These are phyloP conservation scores for Chrysoporthe puriensis DNA, from an alignment of 2,329 filamentous ascomycete genomes.

Conservation along the genomic window DNA sequence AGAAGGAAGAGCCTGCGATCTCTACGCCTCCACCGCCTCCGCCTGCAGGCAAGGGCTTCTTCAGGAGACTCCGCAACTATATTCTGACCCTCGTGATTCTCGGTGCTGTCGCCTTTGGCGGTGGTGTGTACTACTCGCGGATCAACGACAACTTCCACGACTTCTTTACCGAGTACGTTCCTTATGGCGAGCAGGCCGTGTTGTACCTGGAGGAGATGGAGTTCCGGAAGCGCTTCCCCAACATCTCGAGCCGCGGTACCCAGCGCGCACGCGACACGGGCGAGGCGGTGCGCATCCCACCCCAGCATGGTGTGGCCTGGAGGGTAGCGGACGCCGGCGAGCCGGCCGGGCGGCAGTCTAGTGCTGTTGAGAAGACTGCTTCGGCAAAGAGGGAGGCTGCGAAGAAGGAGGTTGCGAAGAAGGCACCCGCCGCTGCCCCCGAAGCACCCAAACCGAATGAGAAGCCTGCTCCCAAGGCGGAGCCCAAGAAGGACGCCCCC, in stretches of 20 bases:
- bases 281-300: slow-evolving; percentile 78
- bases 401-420: slow-evolving; percentile 34
- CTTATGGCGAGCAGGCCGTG: slow-evolving; percentile 91
- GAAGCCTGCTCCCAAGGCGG: slow-evolving; percentile 36
- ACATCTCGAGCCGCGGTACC: slow-evolving; percentile 46
- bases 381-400: slow-evolving; percentile 37
- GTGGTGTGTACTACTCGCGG: slow-evolving; percentile 90
- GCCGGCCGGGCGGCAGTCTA: slow-evolving; percentile 62
- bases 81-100: slow-evolving; percentile 78
- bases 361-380: slow-evolving; percentile 50
- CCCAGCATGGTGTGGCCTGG: slow-evolving; percentile 84
- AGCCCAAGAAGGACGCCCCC: slow-evolving; percentile 33
- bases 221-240: slow-evolving; percentile 82
- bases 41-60: slow-evolving; percentile 60
- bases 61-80: slow-evolving; percentile 76
- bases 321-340: slow-evolving; percentile 68
- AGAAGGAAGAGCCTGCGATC: slow-evolving; percentile 35
- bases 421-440: not conserved
- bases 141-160: slow-evolving; percentile 98
- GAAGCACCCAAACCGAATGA: slow-evolving; percentile 35
- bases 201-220: slow-evolving; percentile 95
- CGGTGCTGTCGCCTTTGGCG: slow-evolving; percentile 77
- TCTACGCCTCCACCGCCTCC: slow-evolving; percentile 42
- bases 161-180: slow-evolving; percentile 94
- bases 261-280: slow-evolving; percentile 62